These are phyloP conservation scores for Xylariaceae sp. DNA, from an alignment of 2,329 filamentous ascomycete species.

Conservation along the genomic window DNA sequence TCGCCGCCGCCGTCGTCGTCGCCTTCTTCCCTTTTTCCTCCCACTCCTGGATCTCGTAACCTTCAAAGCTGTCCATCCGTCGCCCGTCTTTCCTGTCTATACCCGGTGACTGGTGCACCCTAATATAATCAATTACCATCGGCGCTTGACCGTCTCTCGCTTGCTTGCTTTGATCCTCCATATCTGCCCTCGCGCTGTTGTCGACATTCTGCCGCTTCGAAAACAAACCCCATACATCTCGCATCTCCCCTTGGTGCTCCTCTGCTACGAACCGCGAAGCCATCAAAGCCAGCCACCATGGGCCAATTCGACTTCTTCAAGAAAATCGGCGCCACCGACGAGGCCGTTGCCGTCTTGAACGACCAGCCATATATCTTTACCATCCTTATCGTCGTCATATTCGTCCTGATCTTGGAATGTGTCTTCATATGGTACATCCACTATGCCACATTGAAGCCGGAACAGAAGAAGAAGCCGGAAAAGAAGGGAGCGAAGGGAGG, in stretches of 20 bases:
- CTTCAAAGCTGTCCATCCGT: slow-evolving; percentile 1
- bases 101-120: slow-evolving; percentile 12
- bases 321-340: slow-evolving; percentile 48
- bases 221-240: slow-evolving; percentile 1
- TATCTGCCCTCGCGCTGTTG: too few relatives aligned
- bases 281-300: slow-evolving; percentile 9
- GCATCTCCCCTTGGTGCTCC: slow-evolving; percentile 1
- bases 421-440: slow-evolving; percentile 51
- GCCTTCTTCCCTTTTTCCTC: too few relatives aligned
- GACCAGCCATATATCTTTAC: slow-evolving; percentile 54
- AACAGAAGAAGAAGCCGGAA: slow-evolving; percentile 49
- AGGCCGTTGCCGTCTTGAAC: slow-evolving; percentile 53
- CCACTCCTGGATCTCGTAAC: too few relatives aligned
- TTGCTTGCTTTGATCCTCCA: too few relatives aligned
- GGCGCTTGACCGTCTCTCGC: too few relatives aligned
- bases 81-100: slow-evolving; percentile 3
- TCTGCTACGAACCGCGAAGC: too few relatives aligned
- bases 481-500: slow-evolving; percentile 24
- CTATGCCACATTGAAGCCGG: slow-evolving; percentile 52
- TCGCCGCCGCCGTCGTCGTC: too few relatives aligned
- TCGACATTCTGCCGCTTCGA: too few relatives aligned
- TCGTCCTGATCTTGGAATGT: slow-evolving; percentile 38
- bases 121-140: too few relatives aligned
- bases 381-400: slow-evolving; percentile 46
- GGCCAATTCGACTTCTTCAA: slow-evolving; percentile 51